These are phyloP conservation scores for Blastobotrys parvus DNA, from an alignment of 805 yeast genomes.

Conservation along the genomic window DNA sequence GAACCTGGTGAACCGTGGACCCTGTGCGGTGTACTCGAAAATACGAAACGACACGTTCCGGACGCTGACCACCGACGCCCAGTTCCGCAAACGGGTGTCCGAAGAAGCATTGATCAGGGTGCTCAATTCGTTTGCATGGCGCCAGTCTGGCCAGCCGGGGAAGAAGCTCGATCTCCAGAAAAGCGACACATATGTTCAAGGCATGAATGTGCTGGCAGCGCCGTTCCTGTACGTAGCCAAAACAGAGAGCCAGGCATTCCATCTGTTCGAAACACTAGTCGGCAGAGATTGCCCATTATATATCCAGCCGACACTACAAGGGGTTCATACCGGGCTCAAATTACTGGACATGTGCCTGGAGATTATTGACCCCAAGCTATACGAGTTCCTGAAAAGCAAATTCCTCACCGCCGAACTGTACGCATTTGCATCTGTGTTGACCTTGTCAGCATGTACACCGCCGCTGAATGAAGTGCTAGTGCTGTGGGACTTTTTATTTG, in stretches of 20 bases:
- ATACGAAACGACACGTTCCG: constrained; percentile 81
- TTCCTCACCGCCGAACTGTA: constrained; percentile 76
- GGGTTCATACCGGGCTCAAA: constrained; percentile 67
- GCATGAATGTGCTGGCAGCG: constrained; percentile 80
- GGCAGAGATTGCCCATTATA: constrained; percentile 66
- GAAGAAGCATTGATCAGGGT: constrained; percentile 62
- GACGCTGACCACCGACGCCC: constrained; percentile 66
- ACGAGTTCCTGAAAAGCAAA: constrained; percentile 48
- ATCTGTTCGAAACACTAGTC: constrained; percentile 55
- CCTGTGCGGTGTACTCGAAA: constrained; percentile 53
- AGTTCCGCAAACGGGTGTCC: constrained; percentile 56
- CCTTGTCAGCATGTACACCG: constrained; percentile 83
- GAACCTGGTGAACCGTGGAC: constrained; percentile 45
- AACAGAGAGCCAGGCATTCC: constrained; percentile 81
- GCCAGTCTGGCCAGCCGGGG: constrained; percentile 1
- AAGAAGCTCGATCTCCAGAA: constrained; percentile 12
- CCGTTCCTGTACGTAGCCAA: constrained; percentile 70
- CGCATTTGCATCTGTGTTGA: constrained; percentile 68
- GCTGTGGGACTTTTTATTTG: constrained; percentile 86
- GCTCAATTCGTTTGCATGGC: constrained; percentile 60
- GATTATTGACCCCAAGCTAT: constrained; percentile 65
- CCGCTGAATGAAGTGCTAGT: constrained; percentile 66
- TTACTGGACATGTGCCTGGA: constrained; percentile 67
- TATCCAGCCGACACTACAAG: constrained; percentile 65
- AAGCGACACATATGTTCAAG: constrained; percentile 68